Evolutionary conservation across 148 eudicot genomes (phyloP).

Genomic region (Silene uniflora): DNA sequence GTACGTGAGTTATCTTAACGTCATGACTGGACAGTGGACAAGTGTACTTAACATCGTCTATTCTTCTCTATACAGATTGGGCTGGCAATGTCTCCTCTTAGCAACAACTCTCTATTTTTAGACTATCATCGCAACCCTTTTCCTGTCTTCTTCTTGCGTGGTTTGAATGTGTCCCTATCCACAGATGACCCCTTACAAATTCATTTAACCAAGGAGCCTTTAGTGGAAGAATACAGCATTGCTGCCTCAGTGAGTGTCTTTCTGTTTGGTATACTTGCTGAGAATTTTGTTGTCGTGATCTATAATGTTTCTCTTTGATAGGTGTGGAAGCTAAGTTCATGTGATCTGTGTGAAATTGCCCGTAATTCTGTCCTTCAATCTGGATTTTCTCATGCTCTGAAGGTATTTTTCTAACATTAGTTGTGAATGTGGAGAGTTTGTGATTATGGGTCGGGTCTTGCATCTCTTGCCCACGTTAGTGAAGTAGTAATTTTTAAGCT

Average conservation of each 20-base stretch:
- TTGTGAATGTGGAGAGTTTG: background rate
- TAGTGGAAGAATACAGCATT: slow-evolving; percentile 98
- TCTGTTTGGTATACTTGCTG: slow-evolving; percentile 1
- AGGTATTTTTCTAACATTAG: slow-evolving; percentile 46
- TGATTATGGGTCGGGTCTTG: background rate
- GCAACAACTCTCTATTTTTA: slow-evolving; percentile 96
- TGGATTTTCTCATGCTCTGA: slow-evolving; percentile 87
- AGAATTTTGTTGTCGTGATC: background rate
- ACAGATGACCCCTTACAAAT: slow-evolving; percentile 98
- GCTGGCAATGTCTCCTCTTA: slow-evolving; percentile 96
- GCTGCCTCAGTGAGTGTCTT: slow-evolving; percentile 81
- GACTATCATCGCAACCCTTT: slow-evolving; percentile 98
- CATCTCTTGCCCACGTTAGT: background rate
- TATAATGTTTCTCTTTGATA: slow-evolving; percentile 18
- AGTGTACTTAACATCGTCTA: slow-evolving; percentile 5
- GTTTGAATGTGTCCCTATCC: slow-evolving; percentile 97
- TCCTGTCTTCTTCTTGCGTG: slow-evolving; percentile 86
- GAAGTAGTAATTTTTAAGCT: background rate
- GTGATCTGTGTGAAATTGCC: slow-evolving; percentile 97
- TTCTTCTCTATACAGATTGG: slow-evolving; percentile 66
- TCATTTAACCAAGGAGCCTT: slow-evolving; percentile 92
- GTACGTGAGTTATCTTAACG: background rate
- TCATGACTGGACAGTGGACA: slow-evolving; percentile 1
- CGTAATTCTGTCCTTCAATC: slow-evolving; percentile 96
- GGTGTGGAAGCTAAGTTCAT: slow-evolving; percentile 96